Evolutionary conservation across 768 basidiomycete species (phyloP).

Genomic region (Lactarius quietus): DNA sequence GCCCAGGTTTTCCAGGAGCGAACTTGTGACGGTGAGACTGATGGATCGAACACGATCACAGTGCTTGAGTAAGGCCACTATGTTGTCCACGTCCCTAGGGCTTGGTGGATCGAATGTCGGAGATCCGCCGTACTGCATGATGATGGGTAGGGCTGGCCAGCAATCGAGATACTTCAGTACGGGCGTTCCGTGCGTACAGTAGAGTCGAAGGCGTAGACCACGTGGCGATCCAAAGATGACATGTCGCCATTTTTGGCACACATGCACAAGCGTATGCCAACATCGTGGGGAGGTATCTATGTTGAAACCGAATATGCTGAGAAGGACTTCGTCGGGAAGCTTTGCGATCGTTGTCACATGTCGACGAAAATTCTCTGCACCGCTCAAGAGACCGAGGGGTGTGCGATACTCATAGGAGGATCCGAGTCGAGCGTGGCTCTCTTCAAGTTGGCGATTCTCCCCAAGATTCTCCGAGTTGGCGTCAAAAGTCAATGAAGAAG

Average conservation of each 20-base stretch:
- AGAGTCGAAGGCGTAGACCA: neutral
- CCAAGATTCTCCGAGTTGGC: neutral
- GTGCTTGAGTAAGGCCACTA: neutral
- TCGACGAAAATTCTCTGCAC: neutral
- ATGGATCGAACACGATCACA: neutral
- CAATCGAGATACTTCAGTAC: neutral
- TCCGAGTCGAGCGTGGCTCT: too few species aligned
- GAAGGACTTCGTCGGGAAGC: neutral
- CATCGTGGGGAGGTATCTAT: neutral
- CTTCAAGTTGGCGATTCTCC: too few species aligned
- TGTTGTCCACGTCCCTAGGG: neutral
- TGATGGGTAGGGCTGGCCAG: neutral
- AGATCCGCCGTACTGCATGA: neutral
- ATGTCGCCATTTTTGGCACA: neutral
- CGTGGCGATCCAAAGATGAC: neutral
- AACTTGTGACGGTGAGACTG: neutral
- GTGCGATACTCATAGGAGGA: neutral
- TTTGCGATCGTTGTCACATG: neutral
- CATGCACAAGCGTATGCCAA: neutral
- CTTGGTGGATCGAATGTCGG: neutral
- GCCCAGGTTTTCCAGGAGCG: neutral
- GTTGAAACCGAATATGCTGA: neutral
- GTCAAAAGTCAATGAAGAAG: neutral
- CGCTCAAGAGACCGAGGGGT: neutral
- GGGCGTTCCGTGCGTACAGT: neutral